Evolutionary conservation across 2,329 filamentous ascomycete species (phyloP).

Genomic region (Neopestalotiopsis rosae): DNA sequence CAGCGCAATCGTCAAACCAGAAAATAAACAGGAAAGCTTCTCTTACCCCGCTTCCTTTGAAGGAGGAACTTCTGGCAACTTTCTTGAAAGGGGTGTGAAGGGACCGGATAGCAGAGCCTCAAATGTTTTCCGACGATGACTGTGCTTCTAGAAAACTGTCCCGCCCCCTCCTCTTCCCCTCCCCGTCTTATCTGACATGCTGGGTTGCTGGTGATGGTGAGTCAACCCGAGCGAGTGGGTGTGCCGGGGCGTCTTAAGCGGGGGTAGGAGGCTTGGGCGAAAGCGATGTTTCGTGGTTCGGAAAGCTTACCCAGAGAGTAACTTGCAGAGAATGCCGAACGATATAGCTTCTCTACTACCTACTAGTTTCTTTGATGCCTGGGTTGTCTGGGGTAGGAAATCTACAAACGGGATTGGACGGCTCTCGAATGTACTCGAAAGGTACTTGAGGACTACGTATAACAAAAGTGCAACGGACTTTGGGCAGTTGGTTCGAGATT

Average conservation of each 20-base stretch:
- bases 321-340: too few relatives aligned
- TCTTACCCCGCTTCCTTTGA: not conserved
- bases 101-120: not conserved
- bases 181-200: not conserved
- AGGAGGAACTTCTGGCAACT: not conserved
- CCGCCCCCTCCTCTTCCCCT: too few relatives aligned
- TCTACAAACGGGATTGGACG: not conserved
- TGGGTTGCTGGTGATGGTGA: not conserved
- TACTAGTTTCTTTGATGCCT: too few relatives aligned
- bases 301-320: not conserved
- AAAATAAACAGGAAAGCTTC: not conserved
- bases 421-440: not conserved
- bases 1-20: not conserved
- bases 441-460: not conserved
- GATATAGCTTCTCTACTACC: too few relatives aligned
- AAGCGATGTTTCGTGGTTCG: not conserved
- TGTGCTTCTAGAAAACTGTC: not conserved
- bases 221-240: not conserved
- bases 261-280: not conserved
- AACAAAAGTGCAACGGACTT: not conserved
- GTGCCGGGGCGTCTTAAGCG: not conserved
- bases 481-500: not conserved
- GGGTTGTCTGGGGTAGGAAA: not conserved
- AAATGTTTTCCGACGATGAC: not conserved
- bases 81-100: not conserved